Evolutionary conservation across 2,329 filamentous ascomycete species (phyloP).

Genomic region (Ophiostoma triangulosporum): DNA sequence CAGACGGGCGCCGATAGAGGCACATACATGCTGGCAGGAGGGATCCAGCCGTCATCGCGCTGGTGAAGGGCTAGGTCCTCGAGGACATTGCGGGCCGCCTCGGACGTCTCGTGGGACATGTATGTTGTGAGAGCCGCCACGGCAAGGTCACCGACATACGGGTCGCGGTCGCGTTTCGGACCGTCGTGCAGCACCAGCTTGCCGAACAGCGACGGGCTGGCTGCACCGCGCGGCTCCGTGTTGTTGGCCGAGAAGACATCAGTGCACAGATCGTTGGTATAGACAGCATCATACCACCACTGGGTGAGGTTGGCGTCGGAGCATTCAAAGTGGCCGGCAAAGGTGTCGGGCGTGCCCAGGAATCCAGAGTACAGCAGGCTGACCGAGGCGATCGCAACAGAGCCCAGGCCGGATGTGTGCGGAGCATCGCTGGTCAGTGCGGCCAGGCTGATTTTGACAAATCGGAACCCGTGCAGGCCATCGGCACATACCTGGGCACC

Average conservation of each 20-base stretch:
- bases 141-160: conserved; percentile 38
- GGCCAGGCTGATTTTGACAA: conserved; percentile 34
- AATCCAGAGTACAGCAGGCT: conserved; percentile 30
- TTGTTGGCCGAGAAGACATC: conserved; percentile 32
- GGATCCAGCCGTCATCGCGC: conserved; percentile 37
- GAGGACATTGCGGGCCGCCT: conserved; percentile 31
- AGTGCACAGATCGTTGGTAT: conserved; percentile 36
- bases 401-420: conserved; percentile 28
- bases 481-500: conserved; percentile 33
- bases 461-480: conserved; percentile 39
- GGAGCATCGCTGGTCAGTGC: conserved; percentile 30
- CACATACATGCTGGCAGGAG: conserved; percentile 36
- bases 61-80: conserved; percentile 36
- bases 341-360: conserved; percentile 33
- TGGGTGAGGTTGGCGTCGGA: conserved; percentile 34
- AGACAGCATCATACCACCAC: conserved; percentile 40
- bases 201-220: conserved; percentile 28
- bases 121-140: conserved; percentile 35
- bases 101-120: conserved; percentile 29
- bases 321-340: conserved; percentile 38
- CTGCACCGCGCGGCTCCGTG: conserved; percentile 33
- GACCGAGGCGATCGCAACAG: conserved; percentile 29
- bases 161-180: conserved; percentile 38
- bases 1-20: no score
- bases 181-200: conserved; percentile 36